Evolutionary conservation across 257 asterid species (phyloP).

Genomic region (Oldenlandia corymbosa): DNA sequence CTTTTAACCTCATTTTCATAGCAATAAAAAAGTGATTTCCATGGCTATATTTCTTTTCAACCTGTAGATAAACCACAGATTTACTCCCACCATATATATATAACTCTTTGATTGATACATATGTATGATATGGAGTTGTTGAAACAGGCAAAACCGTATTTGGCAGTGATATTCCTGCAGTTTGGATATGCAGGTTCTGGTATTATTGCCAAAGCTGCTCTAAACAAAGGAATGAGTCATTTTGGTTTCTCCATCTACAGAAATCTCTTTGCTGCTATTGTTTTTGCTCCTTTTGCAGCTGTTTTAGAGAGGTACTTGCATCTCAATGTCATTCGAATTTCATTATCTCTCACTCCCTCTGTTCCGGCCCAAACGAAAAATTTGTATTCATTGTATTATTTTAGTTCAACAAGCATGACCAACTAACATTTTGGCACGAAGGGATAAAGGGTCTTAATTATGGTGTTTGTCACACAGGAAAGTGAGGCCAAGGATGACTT

Average conservation of each 20-base stretch:
- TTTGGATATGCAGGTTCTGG: constrained; percentile 45
- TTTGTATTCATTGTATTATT: no score
- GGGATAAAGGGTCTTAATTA: no score
- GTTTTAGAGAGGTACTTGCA: constrained; percentile 43
- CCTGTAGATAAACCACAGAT: no score
- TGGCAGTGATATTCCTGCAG: constrained; percentile 41
- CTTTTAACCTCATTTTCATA: no score
- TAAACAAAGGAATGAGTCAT: constrained; percentile 57
- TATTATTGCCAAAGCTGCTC: constrained; percentile 47
- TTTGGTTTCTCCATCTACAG: constrained; percentile 49
- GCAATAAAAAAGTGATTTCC: no score
- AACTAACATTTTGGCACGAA: no score
- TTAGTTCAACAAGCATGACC: no score
- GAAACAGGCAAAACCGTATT: constrained; percentile 38
- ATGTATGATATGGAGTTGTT: constrained; percentile 11
- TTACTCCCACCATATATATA: background rate
- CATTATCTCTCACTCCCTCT: background rate
- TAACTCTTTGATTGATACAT: no score
- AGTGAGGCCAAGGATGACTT: constrained; percentile 72
- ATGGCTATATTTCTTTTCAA: no score
- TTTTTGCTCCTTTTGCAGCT: constrained; percentile 48
- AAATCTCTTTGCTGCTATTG: constrained; percentile 41
- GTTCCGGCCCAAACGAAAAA: no score
- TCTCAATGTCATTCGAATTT: background rate
- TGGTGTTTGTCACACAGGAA: constrained; percentile 52